phyloP scores from a whole-genome alignment of 176 grass and related monocot species.

The Triticum timopheevii region DNA sequence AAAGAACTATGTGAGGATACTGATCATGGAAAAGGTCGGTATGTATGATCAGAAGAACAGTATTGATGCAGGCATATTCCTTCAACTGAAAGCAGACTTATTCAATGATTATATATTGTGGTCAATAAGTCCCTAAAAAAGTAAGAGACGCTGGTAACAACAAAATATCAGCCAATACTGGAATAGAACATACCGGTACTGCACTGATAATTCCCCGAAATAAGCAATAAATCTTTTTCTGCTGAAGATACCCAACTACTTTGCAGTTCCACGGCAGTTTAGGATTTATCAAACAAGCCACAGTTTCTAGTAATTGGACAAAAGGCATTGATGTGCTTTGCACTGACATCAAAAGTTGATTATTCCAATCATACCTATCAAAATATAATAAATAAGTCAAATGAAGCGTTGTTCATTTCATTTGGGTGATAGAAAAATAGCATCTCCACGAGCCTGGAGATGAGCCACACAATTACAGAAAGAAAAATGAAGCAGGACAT shows the following conservation, averaged over 20 bases:
- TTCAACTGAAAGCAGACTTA: background rate
- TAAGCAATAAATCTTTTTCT: constrained; percentile 68
- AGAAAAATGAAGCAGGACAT: background rate
- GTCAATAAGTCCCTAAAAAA: constrained; percentile 13
- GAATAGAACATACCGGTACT: constrained; percentile 56
- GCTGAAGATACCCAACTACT: constrained; percentile 61
- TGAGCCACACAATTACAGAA: background rate
- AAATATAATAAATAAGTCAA: constrained; percentile 37
- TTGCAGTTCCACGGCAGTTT: constrained; percentile 72
- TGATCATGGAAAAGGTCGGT: background rate
- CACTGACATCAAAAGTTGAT: constrained; percentile 61
- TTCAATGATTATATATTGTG: background rate
- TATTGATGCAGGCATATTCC: background rate
- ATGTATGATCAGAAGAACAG: background rate
- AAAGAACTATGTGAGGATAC: background rate
- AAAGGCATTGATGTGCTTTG: constrained; percentile 48
- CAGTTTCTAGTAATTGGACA: constrained; percentile 64
- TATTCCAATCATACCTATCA: constrained; percentile 57
- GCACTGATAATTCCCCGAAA: constrained; percentile 71
- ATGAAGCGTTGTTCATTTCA: background rate
- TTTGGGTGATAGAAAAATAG: background rate
- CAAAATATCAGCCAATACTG: constrained; percentile 25
- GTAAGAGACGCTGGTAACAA: background rate
- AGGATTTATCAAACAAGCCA: constrained; percentile 79
- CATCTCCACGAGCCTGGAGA: background rate